phyloP scores from a whole-genome alignment of 129 eudicot species.

The sunflower (Helianthus annuus) region HanXRQr2.0-SUNRISE NC_035438.2:95632505-95633004 shows the following conservation, averaged over 20 bases:
- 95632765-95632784: background rate
- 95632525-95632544: no score
- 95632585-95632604: constrained; percentile 88
- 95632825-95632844: background rate
- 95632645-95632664: constrained; percentile 70
- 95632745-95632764: background rate
- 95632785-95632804: background rate
- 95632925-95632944: constrained; percentile 1
- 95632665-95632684: constrained; percentile 94
- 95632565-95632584: background rate
- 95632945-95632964: background rate
- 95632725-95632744: background rate
- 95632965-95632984: background rate
- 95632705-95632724: background rate
- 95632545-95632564: background rate
- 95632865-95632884: background rate
- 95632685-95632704: constrained; percentile 44
- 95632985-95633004: background rate
- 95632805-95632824: background rate
- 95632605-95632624: constrained; percentile 79
- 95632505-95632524: no score
- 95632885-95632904: background rate
- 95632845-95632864: constrained; percentile 7
- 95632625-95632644: constrained; percentile 68
- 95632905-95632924: background rate